Base-by-base conservation (phyloP, 495 filamentous ascomycete species). In the Lasiosphaeriaceae sp. region DNA sequence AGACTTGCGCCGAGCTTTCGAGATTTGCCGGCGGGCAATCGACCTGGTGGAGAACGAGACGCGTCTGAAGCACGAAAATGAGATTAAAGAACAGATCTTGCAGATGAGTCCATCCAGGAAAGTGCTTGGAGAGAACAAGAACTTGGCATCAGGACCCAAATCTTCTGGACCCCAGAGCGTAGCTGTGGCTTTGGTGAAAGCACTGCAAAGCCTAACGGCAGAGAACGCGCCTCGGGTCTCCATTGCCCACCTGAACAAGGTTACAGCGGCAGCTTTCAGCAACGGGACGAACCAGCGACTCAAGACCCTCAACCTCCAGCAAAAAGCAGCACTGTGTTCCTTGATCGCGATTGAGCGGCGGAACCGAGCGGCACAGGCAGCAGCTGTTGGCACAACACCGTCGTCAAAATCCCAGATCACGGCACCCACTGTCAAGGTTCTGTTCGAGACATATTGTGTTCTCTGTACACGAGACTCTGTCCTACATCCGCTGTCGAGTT, bases 1-100 rank as follows among this genome's bases (percentile, higher is more conserved):
- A 17, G 94, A 99, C 72, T 75, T 99, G 37, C 89, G 94, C 21
- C 93, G 96, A 67, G 95, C 92, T 0, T 97, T 97, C 62, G 93
- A 97, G 66, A 87, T 99, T 48, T 89, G 90, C 68, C 90, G 90
- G 20, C 84, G 90, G 16, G 89, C 92, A 2, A 85, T 99, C 57
- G 93, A 97, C 68, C 75, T 93, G 2, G 85, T 97, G 51, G 94
- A 97, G 70, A 77, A 79, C 35, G 94, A 99, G 70, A 92, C 85
- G 2, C 80, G 81, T 45, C 74, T 83, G 56, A 86, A 88, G 64
- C 77, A 83, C 56, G 80, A 81, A 26, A 74, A 77, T 24, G 76
- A 79, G 31, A 66, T 75, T 19, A 72, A 78, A 39, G 80, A 86
- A 53, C 70, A 77, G 29, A 62, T 76, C 1, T 71, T 81, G 14